These are phyloP conservation scores for Cyathus striatus DNA, from an alignment of 768 basidiomycete species.

Conservation along the genomic window DNA sequence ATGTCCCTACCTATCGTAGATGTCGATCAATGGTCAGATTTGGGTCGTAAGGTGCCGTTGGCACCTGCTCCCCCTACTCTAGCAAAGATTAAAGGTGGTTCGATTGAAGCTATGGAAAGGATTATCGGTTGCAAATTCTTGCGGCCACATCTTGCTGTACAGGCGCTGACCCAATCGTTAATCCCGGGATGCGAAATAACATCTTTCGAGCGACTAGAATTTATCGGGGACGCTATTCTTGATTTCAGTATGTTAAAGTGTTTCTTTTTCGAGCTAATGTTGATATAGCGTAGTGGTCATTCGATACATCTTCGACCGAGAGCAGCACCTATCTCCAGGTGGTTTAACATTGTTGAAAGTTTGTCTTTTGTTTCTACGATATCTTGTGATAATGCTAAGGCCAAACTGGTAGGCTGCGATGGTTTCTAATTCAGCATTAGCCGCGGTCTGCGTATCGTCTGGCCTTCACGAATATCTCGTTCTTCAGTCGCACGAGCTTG, in stretches of 20 bases:
- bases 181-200: conserved; percentile 48
- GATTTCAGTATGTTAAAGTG: conserved; percentile 60
- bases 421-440: conserved; percentile 79
- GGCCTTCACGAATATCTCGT: conserved; percentile 61
- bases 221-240: conserved; percentile 81
- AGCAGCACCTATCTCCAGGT: conserved; percentile 65
- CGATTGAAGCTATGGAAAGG: conserved; percentile 51
- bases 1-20: conserved; percentile 61
- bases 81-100: conserved; percentile 40
- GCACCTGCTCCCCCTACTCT: conserved; percentile 37
- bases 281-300: conserved; percentile 56
- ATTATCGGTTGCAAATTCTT: conserved; percentile 63
- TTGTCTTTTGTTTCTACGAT: conserved; percentile 5
- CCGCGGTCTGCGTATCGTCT: conserved; percentile 67
- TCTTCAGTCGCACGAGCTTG: conserved; percentile 50
- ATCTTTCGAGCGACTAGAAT: conserved; percentile 75
- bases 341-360: conserved; percentile 80
- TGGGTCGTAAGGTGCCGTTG: conserved; percentile 44
- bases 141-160: conserved; percentile 57
- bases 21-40: conserved; percentile 71
- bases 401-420: conserved; percentile 62
- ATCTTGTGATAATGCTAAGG: conserved; percentile 5
- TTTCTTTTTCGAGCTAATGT: conserved; percentile 4
- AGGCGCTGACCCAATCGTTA: conserved; percentile 73
- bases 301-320: conserved; percentile 59